Percentiles rank a stretch among this genome's conserved stretches.
Conservation (phyloP, 140 eudicot species). For the Eryngium alpinum region DNA sequence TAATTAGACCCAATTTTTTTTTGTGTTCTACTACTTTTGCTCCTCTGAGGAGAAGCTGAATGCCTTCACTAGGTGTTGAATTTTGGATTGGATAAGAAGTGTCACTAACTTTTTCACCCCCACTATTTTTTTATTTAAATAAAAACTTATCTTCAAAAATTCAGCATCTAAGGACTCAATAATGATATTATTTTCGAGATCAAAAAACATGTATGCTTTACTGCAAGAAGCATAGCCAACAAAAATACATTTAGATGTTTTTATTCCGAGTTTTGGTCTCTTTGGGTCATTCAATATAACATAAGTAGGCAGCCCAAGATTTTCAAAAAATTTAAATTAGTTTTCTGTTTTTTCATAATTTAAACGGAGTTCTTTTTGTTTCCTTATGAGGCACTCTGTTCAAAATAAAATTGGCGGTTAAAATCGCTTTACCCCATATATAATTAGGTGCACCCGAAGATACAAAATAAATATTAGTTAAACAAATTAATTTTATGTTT, state of each 20-base stretch:
- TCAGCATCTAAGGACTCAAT: neutral
- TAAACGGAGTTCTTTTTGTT: neutral
- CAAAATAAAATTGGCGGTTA: neutral
- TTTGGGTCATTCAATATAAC: neutral
- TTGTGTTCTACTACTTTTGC: neutral
- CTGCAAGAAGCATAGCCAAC: conserved; percentile 4
- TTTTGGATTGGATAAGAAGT: too few species aligned
- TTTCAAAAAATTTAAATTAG: neutral
- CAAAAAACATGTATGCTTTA: neutral
- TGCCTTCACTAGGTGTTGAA: too few species aligned
- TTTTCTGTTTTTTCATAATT: too few species aligned
- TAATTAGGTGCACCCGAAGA: neutral
- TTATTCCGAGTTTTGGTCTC: neutral
- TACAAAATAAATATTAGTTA: too few species aligned
- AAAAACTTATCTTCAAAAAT: conserved; percentile 1
- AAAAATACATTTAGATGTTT: neutral
- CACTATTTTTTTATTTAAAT: too few species aligned
- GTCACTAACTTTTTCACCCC: neutral
- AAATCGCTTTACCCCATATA: conserved; percentile 14
- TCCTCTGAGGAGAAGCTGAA: too few species aligned
- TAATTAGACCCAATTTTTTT: neutral
- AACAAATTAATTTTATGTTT: conserved; percentile 5
- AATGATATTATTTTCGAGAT: neutral
- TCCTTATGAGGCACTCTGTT: too few species aligned
- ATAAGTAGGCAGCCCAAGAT: neutral